phyloP scores from a whole-genome alignment of 2,329 filamentous ascomycete species.

The Ambrosiella xylebori region DNA sequence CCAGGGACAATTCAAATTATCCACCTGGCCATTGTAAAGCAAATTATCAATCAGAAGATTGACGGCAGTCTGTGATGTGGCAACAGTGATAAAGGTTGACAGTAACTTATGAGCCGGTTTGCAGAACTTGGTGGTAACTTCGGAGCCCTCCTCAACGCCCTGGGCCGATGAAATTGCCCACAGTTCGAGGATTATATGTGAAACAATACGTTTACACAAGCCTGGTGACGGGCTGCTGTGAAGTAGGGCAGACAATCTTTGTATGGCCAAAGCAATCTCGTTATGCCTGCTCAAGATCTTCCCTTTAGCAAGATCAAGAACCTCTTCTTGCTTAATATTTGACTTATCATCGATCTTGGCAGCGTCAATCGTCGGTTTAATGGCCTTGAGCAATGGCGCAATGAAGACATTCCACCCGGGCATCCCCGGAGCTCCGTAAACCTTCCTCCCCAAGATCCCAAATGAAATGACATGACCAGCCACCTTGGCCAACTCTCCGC shows the following conservation, averaged over 20 bases:
- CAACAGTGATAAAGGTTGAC: constrained; percentile 39
- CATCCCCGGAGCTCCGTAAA: constrained; percentile 45
- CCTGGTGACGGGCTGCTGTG: constrained; percentile 50
- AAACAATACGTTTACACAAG: constrained; percentile 42
- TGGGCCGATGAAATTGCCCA: constrained; percentile 39
- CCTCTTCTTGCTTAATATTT: constrained; percentile 19
- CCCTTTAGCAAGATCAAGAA: constrained; percentile 29
- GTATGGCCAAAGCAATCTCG: constrained; percentile 33
- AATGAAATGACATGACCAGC: constrained; percentile 47
- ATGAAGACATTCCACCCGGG: constrained; percentile 47
- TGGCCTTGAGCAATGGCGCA: constrained; percentile 34
- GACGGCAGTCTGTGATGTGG: constrained; percentile 33
- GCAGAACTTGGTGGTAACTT: constrained; percentile 24
- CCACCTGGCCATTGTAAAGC: constrained; percentile 31
- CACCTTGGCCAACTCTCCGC: constrained; percentile 38
- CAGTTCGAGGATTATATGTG: constrained; percentile 40
- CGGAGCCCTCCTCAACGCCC: constrained; percentile 22
- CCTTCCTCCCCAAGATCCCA: constrained; percentile 47
- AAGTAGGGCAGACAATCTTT: constrained; percentile 37
- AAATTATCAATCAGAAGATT: constrained; percentile 34
- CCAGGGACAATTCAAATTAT: constrained; percentile 29
- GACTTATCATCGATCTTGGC: background rate
- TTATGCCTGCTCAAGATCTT: constrained; percentile 29
- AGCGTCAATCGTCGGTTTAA: constrained; percentile 27
- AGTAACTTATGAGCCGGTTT: constrained; percentile 33